Conservation (phyloP, 495 filamentous ascomycete species). For the Hypoxylon subgilvum region DNA sequence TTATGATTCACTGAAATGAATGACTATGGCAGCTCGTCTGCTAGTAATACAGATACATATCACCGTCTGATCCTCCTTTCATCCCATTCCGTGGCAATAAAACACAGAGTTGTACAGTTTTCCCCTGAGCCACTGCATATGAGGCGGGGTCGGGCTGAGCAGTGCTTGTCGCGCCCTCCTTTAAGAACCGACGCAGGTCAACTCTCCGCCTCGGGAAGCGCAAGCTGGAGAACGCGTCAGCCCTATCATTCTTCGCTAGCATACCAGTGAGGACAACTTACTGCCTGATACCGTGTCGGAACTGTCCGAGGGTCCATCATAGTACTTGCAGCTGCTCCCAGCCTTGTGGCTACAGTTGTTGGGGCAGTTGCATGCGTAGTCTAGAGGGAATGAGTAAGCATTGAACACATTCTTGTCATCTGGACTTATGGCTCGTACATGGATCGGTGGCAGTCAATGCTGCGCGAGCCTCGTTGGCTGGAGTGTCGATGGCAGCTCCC, state of each 20-base stretch:
- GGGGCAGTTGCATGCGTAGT: slow-evolving; percentile 6
- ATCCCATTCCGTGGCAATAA: too few relatives aligned
- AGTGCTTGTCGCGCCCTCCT: background rate
- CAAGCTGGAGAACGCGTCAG: background rate
- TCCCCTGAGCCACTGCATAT: too few relatives aligned
- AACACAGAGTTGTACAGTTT: too few relatives aligned
- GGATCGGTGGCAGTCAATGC: background rate
- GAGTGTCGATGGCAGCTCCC: background rate
- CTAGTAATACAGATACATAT: too few relatives aligned
- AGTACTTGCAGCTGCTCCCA: slow-evolving; percentile 1
- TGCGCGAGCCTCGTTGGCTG: background rate
- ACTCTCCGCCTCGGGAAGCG: background rate
- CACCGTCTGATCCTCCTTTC: too few relatives aligned
- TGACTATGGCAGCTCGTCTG: too few relatives aligned
- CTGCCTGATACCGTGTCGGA: background rate
- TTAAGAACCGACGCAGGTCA: background rate
- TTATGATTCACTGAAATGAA: too few relatives aligned
- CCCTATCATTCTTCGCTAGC: background rate
- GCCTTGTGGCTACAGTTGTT: slow-evolving; percentile 5
- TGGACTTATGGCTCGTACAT: background rate
- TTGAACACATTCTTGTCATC: background rate
- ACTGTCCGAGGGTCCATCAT: background rate
- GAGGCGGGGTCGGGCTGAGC: too few relatives aligned
- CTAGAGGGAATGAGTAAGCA: background rate
- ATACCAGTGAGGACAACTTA: background rate